These are phyloP conservation scores for Peniophora sp. DNA, from an alignment of 1,284 basidiomycete genomes.

Conservation along the genomic window DNA sequence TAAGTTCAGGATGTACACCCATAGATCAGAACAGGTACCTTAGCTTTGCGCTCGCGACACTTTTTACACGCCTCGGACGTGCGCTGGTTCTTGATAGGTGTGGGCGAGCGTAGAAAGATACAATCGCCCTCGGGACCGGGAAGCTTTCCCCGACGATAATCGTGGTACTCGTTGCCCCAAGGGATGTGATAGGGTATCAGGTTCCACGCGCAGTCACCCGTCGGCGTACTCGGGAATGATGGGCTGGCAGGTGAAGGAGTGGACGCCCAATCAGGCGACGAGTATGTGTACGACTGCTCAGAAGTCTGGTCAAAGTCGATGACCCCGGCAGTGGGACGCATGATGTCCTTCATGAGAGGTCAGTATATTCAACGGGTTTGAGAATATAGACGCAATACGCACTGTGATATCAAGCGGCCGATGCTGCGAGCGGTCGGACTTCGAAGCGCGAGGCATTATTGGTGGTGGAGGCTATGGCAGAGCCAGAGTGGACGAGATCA, in stretches of 20 bases:
- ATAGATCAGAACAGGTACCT: conserved; percentile 25
- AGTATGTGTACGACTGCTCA: conserved; percentile 10
- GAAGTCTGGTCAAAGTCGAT: background rate
- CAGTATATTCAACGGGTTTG: too few relatives aligned
- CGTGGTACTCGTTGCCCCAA: conserved; percentile 31
- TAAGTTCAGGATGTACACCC: too few relatives aligned
- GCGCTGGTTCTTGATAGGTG: conserved; percentile 30
- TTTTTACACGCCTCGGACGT: conserved; percentile 35
- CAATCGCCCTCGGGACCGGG: conserved; percentile 32
- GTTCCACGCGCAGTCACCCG: conserved; percentile 27
- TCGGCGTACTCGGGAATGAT: background rate
- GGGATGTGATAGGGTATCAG: conserved; percentile 34
- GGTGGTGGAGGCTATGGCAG: too few relatives aligned
- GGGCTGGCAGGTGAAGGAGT: background rate
- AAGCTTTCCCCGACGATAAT: conserved; percentile 28
- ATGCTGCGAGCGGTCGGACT: too few relatives aligned
- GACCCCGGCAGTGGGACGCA: background rate
- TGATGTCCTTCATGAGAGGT: too few relatives aligned
- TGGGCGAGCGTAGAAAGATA: conserved; percentile 34
- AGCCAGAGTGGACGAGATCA: too few relatives aligned
- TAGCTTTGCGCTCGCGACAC: conserved; percentile 38
- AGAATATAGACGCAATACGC: too few relatives aligned
- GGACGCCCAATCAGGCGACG: conserved; percentile 4
- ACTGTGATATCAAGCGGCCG: too few relatives aligned
- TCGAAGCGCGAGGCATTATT: too few relatives aligned